Evolutionary conservation across 768 basidiomycete species (phyloP).

Genomic region (Baorangia bicolor): DNA sequence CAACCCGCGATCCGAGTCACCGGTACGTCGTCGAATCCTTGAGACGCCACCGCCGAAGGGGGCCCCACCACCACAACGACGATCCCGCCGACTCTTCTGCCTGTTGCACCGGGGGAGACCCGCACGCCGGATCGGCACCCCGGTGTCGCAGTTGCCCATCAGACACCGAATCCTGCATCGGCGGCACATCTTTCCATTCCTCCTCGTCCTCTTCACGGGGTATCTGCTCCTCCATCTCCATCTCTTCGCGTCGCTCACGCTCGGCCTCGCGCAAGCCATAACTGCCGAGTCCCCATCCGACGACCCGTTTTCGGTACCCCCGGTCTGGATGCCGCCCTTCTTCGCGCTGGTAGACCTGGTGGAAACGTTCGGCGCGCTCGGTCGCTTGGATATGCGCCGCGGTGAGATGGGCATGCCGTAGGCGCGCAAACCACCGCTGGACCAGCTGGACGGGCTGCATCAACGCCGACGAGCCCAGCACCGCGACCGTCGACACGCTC

Average conservation of each 20-base stretch:
- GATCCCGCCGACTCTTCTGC: slow-evolving; percentile 14
- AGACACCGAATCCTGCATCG: not conserved
- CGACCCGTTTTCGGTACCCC: slow-evolving; percentile 29
- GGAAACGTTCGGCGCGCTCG: slow-evolving; percentile 63
- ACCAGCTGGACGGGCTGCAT: slow-evolving; percentile 32
- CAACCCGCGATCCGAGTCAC: slow-evolving; percentile 1
- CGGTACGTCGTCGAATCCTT: slow-evolving; percentile 73
- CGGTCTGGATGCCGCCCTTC: slow-evolving; percentile 21
- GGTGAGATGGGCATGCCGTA: slow-evolving; percentile 68
- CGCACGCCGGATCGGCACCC: not conserved
- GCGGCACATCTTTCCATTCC: slow-evolving; percentile 18
- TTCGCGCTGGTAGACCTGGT: slow-evolving; percentile 53
- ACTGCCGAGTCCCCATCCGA: slow-evolving; percentile 75
- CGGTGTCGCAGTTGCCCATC: slow-evolving; percentile 12
- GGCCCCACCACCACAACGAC: slow-evolving; percentile 83
- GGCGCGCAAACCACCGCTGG: slow-evolving; percentile 54
- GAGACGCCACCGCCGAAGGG: slow-evolving; percentile 69
- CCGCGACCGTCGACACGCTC: not conserved
- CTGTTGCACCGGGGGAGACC: not conserved
- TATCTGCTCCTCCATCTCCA: not conserved
- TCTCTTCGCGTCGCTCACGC: slow-evolving; percentile 30
- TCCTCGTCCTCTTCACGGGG: slow-evolving; percentile 22
- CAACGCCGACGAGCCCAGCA: not conserved
- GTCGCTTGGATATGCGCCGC: slow-evolving; percentile 71
- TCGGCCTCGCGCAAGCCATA: slow-evolving; percentile 47